Evolutionary conservation across 1,284 basidiomycete genomes (phyloP), one percentile per base, ranked within the genome.

Genomic region (Tilletia indica): DNA sequence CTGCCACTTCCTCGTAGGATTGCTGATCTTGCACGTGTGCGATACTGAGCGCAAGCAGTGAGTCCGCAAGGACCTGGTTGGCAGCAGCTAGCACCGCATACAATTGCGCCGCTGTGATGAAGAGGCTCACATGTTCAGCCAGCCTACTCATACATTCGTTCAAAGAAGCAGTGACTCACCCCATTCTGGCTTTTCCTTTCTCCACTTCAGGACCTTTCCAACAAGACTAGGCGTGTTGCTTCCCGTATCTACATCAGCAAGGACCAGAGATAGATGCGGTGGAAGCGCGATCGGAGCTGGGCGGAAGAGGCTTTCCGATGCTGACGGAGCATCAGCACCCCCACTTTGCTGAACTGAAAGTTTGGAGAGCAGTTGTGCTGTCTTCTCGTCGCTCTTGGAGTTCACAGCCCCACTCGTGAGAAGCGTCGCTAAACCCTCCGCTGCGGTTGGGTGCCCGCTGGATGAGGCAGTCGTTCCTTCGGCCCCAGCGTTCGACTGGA

Each of bases 241-340:
- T 4, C 83, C 83, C 3, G 83, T 78, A 51, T 84, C 81, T 8
- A 84, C 82, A 68, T 84, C 83, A 11, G 81, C 83, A 1, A 84
- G 73, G 14, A 82, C 75, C 45, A 84, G 70, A 21, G 76, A 75
- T 12, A 83, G 67, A 58, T 76, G 75, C 0, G 83, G 81, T 4
- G 83, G 83, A 8, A 84, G 74, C 49, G 74, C 73, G 14, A 84
- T 71, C 0, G 81, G 77, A 1, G 81, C 80, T 12, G 83, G 83
- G 4, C 73, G 68, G 8, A 70, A 51, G 12, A 71, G 9, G 42
- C 63, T 38, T 5, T 21, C 25, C 4, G 49, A 54, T 25, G 68
- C 12, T 1, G 68, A 70, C 16, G 54, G 36, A 31, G 38, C 25
- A 39, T 4, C 4, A 4, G 25, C 31, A 39, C 21, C 12, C 25